These are phyloP conservation scores for Cercospora sp. DNA, from an alignment of 2,329 filamentous ascomycete genomes.

Conservation along the genomic window DNA sequence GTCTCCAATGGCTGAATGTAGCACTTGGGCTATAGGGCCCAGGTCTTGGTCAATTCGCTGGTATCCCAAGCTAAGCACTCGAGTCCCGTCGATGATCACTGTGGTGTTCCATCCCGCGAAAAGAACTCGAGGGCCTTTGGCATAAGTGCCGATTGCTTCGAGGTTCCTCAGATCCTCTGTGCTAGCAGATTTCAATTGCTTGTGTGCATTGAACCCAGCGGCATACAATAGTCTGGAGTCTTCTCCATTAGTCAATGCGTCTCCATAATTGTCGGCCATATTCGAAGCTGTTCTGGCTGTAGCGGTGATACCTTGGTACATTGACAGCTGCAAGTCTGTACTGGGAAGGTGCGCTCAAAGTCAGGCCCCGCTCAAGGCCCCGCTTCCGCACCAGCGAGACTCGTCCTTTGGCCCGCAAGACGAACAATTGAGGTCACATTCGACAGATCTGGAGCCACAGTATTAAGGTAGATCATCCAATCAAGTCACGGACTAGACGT, in stretches of 20 bases:
- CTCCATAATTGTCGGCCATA: background rate
- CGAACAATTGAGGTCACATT: background rate
- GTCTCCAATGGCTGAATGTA: conserved; percentile 33
- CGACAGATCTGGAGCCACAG: background rate
- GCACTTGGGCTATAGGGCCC: conserved; percentile 1
- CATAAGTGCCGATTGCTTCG: background rate
- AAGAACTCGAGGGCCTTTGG: conserved; percentile 23
- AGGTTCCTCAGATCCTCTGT: conserved; percentile 28
- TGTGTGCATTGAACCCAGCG: conserved; percentile 37
- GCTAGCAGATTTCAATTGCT: conserved; percentile 27
- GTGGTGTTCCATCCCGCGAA: conserved; percentile 40
- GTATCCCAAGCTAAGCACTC: conserved; percentile 22
- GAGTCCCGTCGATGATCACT: conserved; percentile 20
- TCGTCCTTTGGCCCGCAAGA: background rate
- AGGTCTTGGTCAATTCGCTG: conserved; percentile 23
- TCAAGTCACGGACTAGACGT: background rate
- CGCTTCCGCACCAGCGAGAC: conserved; percentile 7
- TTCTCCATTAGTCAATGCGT: background rate
- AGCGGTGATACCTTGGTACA: background rate
- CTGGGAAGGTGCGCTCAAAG: background rate
- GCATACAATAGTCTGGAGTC: conserved; percentile 9
- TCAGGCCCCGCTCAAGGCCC: conserved; percentile 1
- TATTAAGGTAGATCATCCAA: background rate
- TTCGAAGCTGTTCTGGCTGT: background rate
- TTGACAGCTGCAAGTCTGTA: conserved; percentile 6